Base-by-base conservation (phyloP, 257 asterid species). In the Ballota nigra region DNA sequence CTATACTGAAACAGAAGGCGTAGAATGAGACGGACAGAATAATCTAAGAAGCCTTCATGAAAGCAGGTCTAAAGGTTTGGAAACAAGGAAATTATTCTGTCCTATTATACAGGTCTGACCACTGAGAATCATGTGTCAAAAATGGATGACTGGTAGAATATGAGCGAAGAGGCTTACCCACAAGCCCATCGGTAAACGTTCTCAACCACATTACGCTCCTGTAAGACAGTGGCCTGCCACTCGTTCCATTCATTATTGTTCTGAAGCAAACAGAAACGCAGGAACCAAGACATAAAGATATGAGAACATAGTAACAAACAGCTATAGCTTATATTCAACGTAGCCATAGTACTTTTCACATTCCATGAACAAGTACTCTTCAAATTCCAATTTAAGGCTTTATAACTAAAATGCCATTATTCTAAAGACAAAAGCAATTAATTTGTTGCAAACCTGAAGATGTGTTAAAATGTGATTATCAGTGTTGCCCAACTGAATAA, bases 101-200 rank as follows among this genome's bases (percentile, higher is more conserved):
- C 18, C 47, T 69, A 68, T 31, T 33, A 8, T 71, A 51, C 60
- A 51, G 59, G 66, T 47, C 69, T 51, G 59, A 77, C 29, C 33
- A 53, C 19, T 5, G 63, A 41, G 67, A 3, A 47, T n/a, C n/a
- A 26, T 18, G 13, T 12, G 63, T 23, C 18, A 16, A 53, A 31
- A 66, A 65, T 38, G 61, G 55, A 61, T 75, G 13, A 43, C 22
- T 4, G 9, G 24, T 65, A 77, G 29, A 60, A 52, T 18, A 57
- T 33, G 63, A 64, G 52, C 73, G 58, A 64, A 8, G 23, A 69
- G 49, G 55, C 96, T 76, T 87, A 92, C 98, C 98, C 98, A 74
- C 98, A 92, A 84, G 95, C 95, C 98, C 98, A 92, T 62, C 90
- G 92, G 64, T 79, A 73, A n/a, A 92, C 96, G 70, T 92, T 92